Base-by-base conservation (phyloP, 1,284 basidiomycete species). In the Athelia sp. region DNA sequence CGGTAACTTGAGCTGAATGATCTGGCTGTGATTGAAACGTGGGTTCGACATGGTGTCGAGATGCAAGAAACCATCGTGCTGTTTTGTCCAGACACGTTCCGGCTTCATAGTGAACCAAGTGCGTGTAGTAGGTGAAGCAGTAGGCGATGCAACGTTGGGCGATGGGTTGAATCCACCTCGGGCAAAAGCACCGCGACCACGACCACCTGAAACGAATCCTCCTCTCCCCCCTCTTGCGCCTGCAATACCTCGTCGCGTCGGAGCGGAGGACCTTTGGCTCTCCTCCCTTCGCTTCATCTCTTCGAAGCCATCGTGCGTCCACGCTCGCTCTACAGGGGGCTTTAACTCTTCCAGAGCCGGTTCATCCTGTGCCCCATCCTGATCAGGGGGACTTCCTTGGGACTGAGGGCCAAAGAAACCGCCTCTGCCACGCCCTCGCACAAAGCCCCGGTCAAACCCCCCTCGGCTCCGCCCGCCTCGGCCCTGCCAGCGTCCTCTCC, bases 301-400 rank as follows among this genome's bases (percentile, higher is more conserved):
- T 64, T 91, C 89, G 55, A 85, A 92, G 2, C 89, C 87, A 61
- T 90, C 88, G 60, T 91, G 89, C 0, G 75, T 82, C 89, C 89
- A 91, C 3, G 77, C 64, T 43, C 75, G 76, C 53, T 90, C 85
- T 44, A 84, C 76, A 14, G 81, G 81, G 10, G 79, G 78, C 18
- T 74, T 57, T 4, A 29, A n/a, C 3, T 77, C 72, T 15, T 54
- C 53, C n/a, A 40, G 19, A 21, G 54, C 60, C 17, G 55, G 60
- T 49, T 68, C 58, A 18, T 34, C 47, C 43, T 24, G 48, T n/a
- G 9, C 6, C 15, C 36, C 36, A 32, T 45, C 35, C 52, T 45
- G 15, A 42, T 24, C 49, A 50, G n/a, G 53, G 45, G 18, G 51
- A 48, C 31, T 35, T 22, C 47, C 46, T 32, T 54, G 54, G 8